Evolutionary conservation across 352 stramenopile genomes (phyloP), one percentile per base, ranked within the genome.

Genomic region (Phytophthora cactorum): DNA sequence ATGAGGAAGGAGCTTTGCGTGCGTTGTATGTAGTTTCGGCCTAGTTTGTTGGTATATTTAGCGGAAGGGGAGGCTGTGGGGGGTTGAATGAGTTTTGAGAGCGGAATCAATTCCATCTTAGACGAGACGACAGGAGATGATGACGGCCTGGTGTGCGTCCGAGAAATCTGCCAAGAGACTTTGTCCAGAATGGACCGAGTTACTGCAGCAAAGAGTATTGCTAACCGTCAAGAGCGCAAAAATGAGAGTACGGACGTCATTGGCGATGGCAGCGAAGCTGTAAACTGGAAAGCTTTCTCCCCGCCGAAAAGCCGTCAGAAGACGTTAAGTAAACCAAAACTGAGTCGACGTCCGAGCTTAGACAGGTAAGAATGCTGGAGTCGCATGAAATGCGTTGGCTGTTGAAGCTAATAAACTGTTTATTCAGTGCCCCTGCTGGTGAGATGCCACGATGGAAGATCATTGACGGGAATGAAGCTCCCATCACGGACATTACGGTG

Each of bases 401-500:
- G 2, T n/a, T 29, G 25, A 44, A n/a, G 31, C 49, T 70, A 27
- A 59, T 43, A 4, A 14, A 46, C 28, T 3, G 4, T 47, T 17
- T 39, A 8, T 28, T 38, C 27, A 81, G 63, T 46, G 3, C 15
- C 28, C 36, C 38, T 28, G 27, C 29, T 12, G 52, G 41, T 31
- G 59, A 67, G 2, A 45, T 55, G 3, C 70, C 72, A 1, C 81
- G 78, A 1, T 91, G 85, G 85, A 85, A 84, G 54, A 74, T 66
- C 28, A 61, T 78, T 12, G 74, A 89, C 6, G 68, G 44, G 5
- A 77, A 90, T 3, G 70, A 89, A 52, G 44, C 55, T 17, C 76
- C 86, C 9, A 89, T 95, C 38, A 90, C 74, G 0, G 84, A 96
- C 45, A 63, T 96, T 22, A 78, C 76, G 1, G 86, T 92, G 47